These are phyloP conservation scores for Coemansia sp. DNA, from an alignment of 192 early-diverging fungal species.

Conservation along the genomic window DNA sequence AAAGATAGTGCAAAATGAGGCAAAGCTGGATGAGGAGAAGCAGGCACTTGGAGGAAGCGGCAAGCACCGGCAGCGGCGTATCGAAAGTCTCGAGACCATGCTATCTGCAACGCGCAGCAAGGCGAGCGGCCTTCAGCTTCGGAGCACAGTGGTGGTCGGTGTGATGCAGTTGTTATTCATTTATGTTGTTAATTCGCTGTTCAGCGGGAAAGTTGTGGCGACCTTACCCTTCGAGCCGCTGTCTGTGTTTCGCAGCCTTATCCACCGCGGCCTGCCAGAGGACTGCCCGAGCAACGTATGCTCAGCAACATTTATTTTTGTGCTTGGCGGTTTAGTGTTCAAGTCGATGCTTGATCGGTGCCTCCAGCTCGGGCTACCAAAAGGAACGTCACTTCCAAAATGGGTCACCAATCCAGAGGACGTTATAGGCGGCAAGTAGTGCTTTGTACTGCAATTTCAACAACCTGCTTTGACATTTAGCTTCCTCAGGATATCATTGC, in stretches of 20 bases:
- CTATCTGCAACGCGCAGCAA: slow-evolving; percentile 45
- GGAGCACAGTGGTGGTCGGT: slow-evolving; percentile 43
- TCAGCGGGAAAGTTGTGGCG: slow-evolving; percentile 28
- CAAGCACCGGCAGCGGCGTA: slow-evolving; percentile 51
- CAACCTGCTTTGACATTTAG: neutral
- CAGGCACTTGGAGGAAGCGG: slow-evolving; percentile 18
- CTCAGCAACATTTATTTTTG: slow-evolving; percentile 57
- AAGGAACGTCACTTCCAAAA: slow-evolving; percentile 45
- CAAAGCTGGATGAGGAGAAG: slow-evolving; percentile 41
- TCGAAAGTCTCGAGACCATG: slow-evolving; percentile 46
- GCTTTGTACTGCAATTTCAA: neutral
- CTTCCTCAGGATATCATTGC: neutral
- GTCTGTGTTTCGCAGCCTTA: slow-evolving; percentile 43
- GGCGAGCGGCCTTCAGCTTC: slow-evolving; percentile 47
- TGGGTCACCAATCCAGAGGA: slow-evolving; percentile 56
- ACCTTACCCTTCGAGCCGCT: slow-evolving; percentile 51
- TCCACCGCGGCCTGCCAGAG: slow-evolving; percentile 48
- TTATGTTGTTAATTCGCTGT: slow-evolving; percentile 34
- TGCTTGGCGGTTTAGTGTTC: slow-evolving; percentile 49
- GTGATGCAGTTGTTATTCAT: slow-evolving; percentile 43
- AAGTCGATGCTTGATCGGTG: slow-evolving; percentile 42
- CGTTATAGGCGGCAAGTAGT: slow-evolving; percentile 27
- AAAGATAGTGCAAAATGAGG: slow-evolving; percentile 42
- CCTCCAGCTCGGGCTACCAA: slow-evolving; percentile 54
- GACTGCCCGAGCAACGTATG: slow-evolving; percentile 39